A percentile compares a stretch with the other conserved stretches of the same genome.
Evolutionary conservation across 768 basidiomycete species (phyloP).

Genomic region (Kwoniella heveanensis): DNA sequence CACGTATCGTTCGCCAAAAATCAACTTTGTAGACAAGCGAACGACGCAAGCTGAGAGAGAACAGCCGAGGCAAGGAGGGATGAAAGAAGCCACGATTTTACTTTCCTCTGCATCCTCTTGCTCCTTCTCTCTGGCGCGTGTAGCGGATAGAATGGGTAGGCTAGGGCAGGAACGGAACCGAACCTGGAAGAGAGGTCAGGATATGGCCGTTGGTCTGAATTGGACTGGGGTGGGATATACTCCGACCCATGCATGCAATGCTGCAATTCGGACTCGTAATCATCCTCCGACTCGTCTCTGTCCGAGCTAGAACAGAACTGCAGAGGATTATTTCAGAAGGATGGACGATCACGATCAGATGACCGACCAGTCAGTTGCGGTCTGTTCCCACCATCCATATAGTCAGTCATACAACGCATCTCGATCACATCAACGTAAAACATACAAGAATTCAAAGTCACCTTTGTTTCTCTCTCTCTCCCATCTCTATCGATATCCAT

Average conservation of each 20-base stretch:
- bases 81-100: too few species aligned
- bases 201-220: neutral
- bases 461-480: too few species aligned
- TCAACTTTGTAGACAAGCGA: too few species aligned
- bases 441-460: too few species aligned
- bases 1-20: neutral
- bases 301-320: too few species aligned
- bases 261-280: neutral
- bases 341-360: neutral
- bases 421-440: constrained; percentile 1
- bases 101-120: too few species aligned
- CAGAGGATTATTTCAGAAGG: too few species aligned
- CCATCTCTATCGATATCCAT: neutral
- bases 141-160: too few species aligned
- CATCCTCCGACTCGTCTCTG: neutral
- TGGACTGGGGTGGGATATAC: neutral
- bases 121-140: too few species aligned
- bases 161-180: too few species aligned
- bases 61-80: neutral
- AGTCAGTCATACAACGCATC: neutral
- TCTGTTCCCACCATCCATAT: neutral
- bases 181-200: too few species aligned
- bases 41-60: neutral
- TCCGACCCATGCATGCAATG: neutral
- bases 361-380: neutral